phyloP scores from a whole-genome alignment of 257 asterid species.

The Nicotiana undulata region DNA sequence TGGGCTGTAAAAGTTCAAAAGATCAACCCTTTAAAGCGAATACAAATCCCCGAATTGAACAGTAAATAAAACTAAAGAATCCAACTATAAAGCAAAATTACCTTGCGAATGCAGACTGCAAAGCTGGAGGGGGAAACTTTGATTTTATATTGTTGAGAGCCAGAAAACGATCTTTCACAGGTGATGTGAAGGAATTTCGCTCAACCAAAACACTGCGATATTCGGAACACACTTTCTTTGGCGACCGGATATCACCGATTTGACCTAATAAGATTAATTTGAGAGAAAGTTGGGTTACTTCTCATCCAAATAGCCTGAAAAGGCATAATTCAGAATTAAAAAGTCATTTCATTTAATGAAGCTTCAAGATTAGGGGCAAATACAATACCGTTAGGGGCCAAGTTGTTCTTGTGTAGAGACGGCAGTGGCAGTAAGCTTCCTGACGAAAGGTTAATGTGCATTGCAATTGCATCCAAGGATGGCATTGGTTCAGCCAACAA shows the following conservation, averaged over 20 bases:
- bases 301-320: not conserved
- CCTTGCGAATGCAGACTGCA: slow-evolving; percentile 98
- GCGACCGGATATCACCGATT: slow-evolving; percentile 79
- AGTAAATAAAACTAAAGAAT: slow-evolving; percentile 4
- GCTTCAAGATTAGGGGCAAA: not conserved
- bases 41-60: not conserved
- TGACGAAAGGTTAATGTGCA: slow-evolving; percentile 56
- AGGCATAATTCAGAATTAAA: not conserved
- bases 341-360: not conserved
- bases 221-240: slow-evolving; percentile 73
- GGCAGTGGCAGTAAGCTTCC: slow-evolving; percentile 39
- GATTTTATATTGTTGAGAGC: slow-evolving; percentile 66
- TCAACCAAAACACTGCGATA: slow-evolving; percentile 84
- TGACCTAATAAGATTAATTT: slow-evolving; percentile 42
- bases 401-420: slow-evolving; percentile 50
- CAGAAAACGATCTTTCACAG: slow-evolving; percentile 86
- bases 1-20: slow-evolving; percentile 56
- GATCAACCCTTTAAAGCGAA: not conserved
- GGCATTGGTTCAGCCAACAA: slow-evolving; percentile 98
- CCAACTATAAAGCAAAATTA: slow-evolving; percentile 19
- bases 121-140: slow-evolving; percentile 67
- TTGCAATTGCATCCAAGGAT: slow-evolving; percentile 89
- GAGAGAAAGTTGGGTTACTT: not conserved
- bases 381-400: slow-evolving; percentile 38
- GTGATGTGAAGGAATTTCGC: slow-evolving; percentile 91